Conservation (phyloP, 495 filamentous ascomycete species). For the Arthonia radiata region DNA sequence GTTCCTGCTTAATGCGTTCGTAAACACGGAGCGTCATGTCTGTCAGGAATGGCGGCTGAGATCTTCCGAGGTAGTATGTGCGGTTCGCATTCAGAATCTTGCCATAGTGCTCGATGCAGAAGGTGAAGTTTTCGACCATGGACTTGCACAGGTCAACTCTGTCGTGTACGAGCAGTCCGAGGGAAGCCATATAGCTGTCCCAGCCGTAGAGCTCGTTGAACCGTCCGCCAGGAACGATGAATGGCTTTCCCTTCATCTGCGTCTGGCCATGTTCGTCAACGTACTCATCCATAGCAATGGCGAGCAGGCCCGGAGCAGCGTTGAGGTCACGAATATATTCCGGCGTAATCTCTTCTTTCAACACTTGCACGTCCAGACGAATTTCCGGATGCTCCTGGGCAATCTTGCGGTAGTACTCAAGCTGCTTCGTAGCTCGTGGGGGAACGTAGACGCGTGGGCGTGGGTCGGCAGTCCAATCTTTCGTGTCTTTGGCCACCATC, state of each 20-base stretch:
- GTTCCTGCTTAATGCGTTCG: conserved; percentile 62
- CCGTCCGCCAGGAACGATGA: conserved; percentile 82
- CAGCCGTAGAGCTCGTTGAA: conserved; percentile 97
- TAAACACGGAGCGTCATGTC: conserved; percentile 88
- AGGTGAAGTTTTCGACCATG: conserved; percentile 90
- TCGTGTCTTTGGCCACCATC: conserved; percentile 60
- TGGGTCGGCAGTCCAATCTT: conserved; percentile 74
- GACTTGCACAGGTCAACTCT: conserved; percentile 64
- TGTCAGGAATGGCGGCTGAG: conserved; percentile 89
- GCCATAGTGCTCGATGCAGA: conserved; percentile 92
- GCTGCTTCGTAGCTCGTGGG: conserved; percentile 57
- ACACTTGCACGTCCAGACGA: conserved; percentile 57
- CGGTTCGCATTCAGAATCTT: conserved; percentile 95
- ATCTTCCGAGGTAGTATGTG: conserved; percentile 78
- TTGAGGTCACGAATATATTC: conserved; percentile 54
- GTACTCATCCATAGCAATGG: conserved; percentile 63
- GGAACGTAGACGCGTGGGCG: conserved; percentile 84
- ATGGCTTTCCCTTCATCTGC: conserved; percentile 56
- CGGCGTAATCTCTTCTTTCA: conserved; percentile 47
- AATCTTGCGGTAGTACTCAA: conserved; percentile 62
- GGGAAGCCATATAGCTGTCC: conserved; percentile 93
- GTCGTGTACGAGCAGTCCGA: conserved; percentile 62
- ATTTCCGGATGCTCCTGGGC: conserved; percentile 53
- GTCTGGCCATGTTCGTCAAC: conserved; percentile 32
- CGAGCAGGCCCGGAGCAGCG: conserved; percentile 63